Conservation (phyloP, 2,329 filamentous ascomycete genomes). For the Uncinocarpus reesii region DNA sequence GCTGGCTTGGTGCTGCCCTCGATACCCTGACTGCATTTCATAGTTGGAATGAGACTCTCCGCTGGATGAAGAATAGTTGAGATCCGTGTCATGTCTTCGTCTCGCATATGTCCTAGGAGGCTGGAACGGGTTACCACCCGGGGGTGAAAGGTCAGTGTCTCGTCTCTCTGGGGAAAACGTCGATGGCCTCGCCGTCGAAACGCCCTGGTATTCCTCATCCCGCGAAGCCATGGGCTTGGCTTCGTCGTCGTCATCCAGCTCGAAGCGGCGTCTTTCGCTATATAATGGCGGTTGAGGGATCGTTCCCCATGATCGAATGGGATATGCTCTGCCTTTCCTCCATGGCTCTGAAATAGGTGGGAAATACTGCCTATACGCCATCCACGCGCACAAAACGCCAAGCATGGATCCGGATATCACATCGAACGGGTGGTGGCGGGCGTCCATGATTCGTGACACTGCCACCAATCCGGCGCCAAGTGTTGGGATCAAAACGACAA, state of each 20-base stretch:
- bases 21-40: slow-evolving; percentile 15
- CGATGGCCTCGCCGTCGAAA: slow-evolving; percentile 4
- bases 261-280: slow-evolving; percentile 5
- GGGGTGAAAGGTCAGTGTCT: slow-evolving; percentile 15
- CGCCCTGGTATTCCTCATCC: slow-evolving; percentile 22
- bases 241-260: slow-evolving; percentile 14
- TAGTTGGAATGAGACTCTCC: slow-evolving; percentile 11
- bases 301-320: slow-evolving; percentile 46
- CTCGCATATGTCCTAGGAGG: slow-evolving; percentile 1
- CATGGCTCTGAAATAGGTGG: slow-evolving; percentile 46
- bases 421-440: slow-evolving; percentile 52
- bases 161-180: slow-evolving; percentile 18
- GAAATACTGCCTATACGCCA: slow-evolving; percentile 51
- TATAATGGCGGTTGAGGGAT: slow-evolving; percentile 13
- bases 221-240: slow-evolving; percentile 25
- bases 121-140: slow-evolving; percentile 13
- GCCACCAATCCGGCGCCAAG: slow-evolving; percentile 47
- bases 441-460: slow-evolving; percentile 51
- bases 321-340: slow-evolving; percentile 50
- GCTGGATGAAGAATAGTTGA: slow-evolving; percentile 13
- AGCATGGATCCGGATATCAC: slow-evolving; percentile 47
- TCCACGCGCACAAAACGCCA: slow-evolving; percentile 44
- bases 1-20: background rate
- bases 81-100: background rate
- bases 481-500: slow-evolving; percentile 45